Evolutionary conservation across 352 stramenopile species (phyloP).

Genomic region (Phytophthora pinifolia): DNA sequence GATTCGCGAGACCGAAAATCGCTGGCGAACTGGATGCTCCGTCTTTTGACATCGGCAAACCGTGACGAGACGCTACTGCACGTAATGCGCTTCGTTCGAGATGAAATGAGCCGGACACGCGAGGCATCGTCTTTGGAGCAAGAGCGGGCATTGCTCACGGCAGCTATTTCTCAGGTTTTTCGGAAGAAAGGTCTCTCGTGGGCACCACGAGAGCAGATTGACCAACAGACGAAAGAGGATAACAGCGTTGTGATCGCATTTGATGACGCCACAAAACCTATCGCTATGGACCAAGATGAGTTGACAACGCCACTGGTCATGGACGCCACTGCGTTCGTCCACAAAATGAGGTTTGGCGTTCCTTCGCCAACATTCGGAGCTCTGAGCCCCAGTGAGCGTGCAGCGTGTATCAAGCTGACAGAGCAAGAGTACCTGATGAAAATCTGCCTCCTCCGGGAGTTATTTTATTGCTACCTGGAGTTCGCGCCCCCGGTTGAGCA

Average conservation of each 20-base stretch:
- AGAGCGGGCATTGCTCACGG: constrained; percentile 28
- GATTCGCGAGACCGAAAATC: constrained; percentile 64
- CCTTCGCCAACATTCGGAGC: constrained; percentile 10
- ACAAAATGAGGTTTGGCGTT: constrained; percentile 41
- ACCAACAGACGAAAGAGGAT: constrained; percentile 18
- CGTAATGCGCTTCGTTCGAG: constrained; percentile 58
- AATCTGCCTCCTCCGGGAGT: constrained; percentile 45
- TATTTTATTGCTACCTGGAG: constrained; percentile 50
- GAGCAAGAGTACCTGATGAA: constrained; percentile 44
- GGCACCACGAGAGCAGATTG: constrained; percentile 17
- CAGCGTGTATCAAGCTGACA: constrained; percentile 9
- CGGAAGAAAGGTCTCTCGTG: constrained; percentile 43
- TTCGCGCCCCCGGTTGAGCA: constrained; percentile 31
- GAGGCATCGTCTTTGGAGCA: constrained; percentile 26
- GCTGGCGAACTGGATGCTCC: constrained; percentile 64
- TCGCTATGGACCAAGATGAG: constrained; percentile 2
- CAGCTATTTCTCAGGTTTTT: constrained; percentile 49
- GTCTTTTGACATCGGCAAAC: constrained; percentile 58
- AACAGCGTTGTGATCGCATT: constrained; percentile 29
- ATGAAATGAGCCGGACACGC: constrained; percentile 36
- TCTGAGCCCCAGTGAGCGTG: constrained; percentile 15
- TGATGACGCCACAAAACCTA: constrained; percentile 1
- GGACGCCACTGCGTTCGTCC: constrained; percentile 42
- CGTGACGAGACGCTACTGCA: constrained; percentile 67
- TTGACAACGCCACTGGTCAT: constrained; percentile 25